Conservation (phyloP, 2,329 filamentous ascomycete species). For the Exophiala aquamarina region DNA sequence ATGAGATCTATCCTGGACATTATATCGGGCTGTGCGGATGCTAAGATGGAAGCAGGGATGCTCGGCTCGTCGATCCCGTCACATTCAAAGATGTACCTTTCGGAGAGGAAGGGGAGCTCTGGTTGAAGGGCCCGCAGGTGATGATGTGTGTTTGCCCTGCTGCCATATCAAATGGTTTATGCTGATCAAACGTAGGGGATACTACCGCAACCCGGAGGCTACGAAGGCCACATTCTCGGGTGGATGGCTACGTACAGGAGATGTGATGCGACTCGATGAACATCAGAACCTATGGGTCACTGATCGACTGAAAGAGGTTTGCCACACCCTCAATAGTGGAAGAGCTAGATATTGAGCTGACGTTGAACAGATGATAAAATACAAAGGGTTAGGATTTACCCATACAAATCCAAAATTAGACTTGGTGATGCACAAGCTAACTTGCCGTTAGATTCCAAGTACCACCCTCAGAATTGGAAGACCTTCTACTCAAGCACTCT, state of each 20-base stretch:
- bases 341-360: too few relatives aligned
- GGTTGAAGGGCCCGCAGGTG: constrained; percentile 76
- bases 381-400: too few relatives aligned
- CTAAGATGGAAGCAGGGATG: too few relatives aligned
- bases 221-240: constrained; percentile 64
- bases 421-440: too few relatives aligned
- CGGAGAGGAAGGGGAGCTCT: constrained; percentile 51
- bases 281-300: constrained; percentile 81
- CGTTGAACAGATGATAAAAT: constrained; percentile 51
- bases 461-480: constrained; percentile 49
- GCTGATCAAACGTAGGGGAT: constrained; percentile 49
- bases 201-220: constrained; percentile 70
- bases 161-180: not conserved
- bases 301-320: constrained; percentile 73
- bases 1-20: too few relatives aligned
- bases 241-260: constrained; percentile 59
- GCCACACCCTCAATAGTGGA: too few relatives aligned
- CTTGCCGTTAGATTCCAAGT: too few relatives aligned
- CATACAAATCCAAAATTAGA: too few relatives aligned
- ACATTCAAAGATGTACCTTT: constrained; percentile 11
- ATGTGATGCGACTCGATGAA: constrained; percentile 61
- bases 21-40: too few relatives aligned
- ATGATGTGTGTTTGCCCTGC: constrained; percentile 34
- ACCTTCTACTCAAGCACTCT: constrained; percentile 44
- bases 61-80: constrained; percentile 10